Evolutionary conservation across 129 eudicot species (phyloP).

Genomic region (Arctium minus): DNA sequence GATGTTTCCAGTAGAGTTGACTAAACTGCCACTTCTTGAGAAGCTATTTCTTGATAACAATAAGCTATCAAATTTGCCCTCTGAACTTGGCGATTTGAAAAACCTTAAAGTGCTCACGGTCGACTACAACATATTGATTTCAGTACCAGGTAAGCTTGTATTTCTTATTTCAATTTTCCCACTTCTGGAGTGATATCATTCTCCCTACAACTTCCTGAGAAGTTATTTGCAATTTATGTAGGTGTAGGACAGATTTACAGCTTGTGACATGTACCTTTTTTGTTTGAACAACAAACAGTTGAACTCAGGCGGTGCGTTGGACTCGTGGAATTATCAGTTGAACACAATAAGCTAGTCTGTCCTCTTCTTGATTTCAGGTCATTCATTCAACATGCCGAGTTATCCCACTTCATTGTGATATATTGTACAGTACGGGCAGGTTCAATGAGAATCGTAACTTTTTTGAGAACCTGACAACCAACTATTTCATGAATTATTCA

Average conservation of each 20-base stretch:
- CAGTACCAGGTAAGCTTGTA: conserved; percentile 76
- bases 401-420: neutral
- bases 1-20: conserved; percentile 82
- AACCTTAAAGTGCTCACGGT: conserved; percentile 75
- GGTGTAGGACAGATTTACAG: conserved; percentile 18
- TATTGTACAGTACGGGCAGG: neutral
- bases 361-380: conserved; percentile 99
- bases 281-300: conserved; percentile 53
- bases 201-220: conserved; percentile 8
- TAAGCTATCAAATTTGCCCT: conserved; percentile 64
- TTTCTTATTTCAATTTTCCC: neutral
- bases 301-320: conserved; percentile 83
- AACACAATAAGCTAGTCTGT: conserved; percentile 94
- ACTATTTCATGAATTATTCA: neutral
- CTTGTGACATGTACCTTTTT: conserved; percentile 31
- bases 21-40: conserved; percentile 79
- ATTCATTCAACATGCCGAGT: neutral
- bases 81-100: conserved; percentile 77
- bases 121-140: conserved; percentile 68
- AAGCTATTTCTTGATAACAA: conserved; percentile 82
- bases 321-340: conserved; percentile 87
- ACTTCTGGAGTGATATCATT: conserved; percentile 14
- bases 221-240: conserved; percentile 21
- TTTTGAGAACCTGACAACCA: neutral
- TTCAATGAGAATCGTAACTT: neutral